Evolutionary conservation across 768 basidiomycete genomes (phyloP).

Genomic region (Fomitopsis serialis): DNA sequence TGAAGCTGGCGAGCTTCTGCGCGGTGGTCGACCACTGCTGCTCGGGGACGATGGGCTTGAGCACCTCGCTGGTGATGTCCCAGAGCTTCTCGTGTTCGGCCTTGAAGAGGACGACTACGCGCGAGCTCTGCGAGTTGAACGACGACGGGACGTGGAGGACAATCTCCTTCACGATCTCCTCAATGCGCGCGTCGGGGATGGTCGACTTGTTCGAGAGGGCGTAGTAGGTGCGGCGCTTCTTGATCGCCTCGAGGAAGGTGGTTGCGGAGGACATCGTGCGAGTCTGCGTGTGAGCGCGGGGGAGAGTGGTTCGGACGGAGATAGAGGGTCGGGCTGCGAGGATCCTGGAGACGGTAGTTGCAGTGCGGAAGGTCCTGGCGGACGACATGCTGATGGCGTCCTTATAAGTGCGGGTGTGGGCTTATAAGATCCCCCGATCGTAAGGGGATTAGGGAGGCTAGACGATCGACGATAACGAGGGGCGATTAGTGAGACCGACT

Average conservation of each 20-base stretch:
- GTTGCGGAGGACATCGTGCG: conserved; percentile 10
- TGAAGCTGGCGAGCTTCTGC: conserved; percentile 13
- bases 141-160: conserved; percentile 17
- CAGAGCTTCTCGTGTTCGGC: conserved; percentile 20
- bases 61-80: conserved; percentile 13
- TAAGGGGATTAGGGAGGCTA: too few species aligned
- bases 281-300: not conserved
- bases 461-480: too few species aligned
- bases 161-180: conserved; percentile 14
- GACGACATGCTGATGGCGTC: not conserved
- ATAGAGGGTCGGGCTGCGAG: not conserved
- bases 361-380: not conserved
- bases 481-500: too few species aligned
- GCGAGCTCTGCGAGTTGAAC: conserved; percentile 18
- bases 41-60: conserved; percentile 14
- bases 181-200: conserved; percentile 15
- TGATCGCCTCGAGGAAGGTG: conserved; percentile 16
- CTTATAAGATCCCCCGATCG: too few species aligned
- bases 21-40: conserved; percentile 14
- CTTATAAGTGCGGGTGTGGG: too few species aligned
- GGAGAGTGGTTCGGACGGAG: not conserved
- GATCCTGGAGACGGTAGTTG: not conserved
- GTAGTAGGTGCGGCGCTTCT: conserved; percentile 16
- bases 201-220: conserved; percentile 13
- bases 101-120: conserved; percentile 16